Conservation (phyloP, 169 alveolate species). For the Cryptosporidium parvum region DNA sequence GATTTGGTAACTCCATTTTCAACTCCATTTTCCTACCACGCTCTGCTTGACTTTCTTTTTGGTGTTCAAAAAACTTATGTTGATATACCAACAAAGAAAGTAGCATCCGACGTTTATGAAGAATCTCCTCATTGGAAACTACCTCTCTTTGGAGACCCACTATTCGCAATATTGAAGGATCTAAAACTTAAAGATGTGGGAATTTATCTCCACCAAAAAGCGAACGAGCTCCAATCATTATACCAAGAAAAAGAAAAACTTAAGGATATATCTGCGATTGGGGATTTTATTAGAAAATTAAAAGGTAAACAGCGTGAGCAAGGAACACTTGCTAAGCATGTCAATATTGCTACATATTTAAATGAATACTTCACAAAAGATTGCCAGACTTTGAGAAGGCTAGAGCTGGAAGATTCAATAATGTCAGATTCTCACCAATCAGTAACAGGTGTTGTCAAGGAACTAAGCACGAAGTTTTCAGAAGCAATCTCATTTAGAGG, state of each 20-base stretch:
- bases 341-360: constrained; percentile 87
- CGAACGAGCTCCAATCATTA: constrained; percentile 87
- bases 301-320: constrained; percentile 89
- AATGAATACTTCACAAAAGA: constrained; percentile 81
- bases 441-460: constrained; percentile 41
- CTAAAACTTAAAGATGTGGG: constrained; percentile 86
- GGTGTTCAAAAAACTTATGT: constrained; percentile 81
- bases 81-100: constrained; percentile 81
- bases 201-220: constrained; percentile 85
- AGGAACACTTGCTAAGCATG: constrained; percentile 88
- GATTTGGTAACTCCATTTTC: constrained; percentile 85
- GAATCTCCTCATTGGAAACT: constrained; percentile 50
- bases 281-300: constrained; percentile 86
- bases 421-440: constrained; percentile 54
- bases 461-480: constrained; percentile 33
- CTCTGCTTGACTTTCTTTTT: constrained; percentile 81
- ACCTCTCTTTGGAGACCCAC: constrained; percentile 77
- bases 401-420: constrained; percentile 86
- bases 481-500: constrained; percentile 46
- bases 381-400: constrained; percentile 80
- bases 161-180: constrained; percentile 84
- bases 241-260: constrained; percentile 86
- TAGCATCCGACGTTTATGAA: constrained; percentile 25
- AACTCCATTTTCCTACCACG: constrained; percentile 87
- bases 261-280: constrained; percentile 86